Conservation (phyloP, 257 asterid genomes). For the Cynanchum wilfordii region DNA sequence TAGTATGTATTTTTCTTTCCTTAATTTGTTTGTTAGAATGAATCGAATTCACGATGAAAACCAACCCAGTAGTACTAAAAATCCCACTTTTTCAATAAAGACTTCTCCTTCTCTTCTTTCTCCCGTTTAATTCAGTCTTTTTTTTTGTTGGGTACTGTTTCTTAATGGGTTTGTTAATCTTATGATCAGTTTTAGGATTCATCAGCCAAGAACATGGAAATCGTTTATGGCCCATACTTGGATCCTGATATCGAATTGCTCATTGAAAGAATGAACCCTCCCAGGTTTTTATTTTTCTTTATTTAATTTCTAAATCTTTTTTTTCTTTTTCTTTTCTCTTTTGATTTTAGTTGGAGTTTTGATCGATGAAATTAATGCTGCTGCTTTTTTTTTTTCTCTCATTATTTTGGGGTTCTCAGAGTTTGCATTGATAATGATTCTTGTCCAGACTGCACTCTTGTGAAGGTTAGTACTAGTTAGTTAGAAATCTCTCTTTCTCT, state of each 20-base stretch:
- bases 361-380: too few relatives aligned
- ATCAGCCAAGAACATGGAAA: constrained; percentile 39
- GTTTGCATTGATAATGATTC: constrained; percentile 71
- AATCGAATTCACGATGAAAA: too few relatives aligned
- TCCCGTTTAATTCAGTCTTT: too few relatives aligned
- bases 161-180: background rate
- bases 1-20: too few relatives aligned
- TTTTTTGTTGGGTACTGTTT: background rate
- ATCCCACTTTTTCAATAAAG: too few relatives aligned
- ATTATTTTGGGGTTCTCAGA: constrained; percentile 33
- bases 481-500: background rate
- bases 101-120: too few relatives aligned
- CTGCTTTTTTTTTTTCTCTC: background rate
- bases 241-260: constrained; percentile 57
- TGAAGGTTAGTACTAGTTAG: constrained; percentile 49
- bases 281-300: constrained; percentile 46
- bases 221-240: constrained; percentile 52
- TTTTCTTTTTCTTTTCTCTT: background rate
- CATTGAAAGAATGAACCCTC: constrained; percentile 75
- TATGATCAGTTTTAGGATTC: background rate
- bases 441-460: constrained; percentile 63
- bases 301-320: background rate
- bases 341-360: background rate
- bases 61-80: too few relatives aligned
- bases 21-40: too few relatives aligned